phyloP scores from a whole-genome alignment of 2,329 filamentous ascomycete genomes.

The Bipolaris zeicola region DNA sequence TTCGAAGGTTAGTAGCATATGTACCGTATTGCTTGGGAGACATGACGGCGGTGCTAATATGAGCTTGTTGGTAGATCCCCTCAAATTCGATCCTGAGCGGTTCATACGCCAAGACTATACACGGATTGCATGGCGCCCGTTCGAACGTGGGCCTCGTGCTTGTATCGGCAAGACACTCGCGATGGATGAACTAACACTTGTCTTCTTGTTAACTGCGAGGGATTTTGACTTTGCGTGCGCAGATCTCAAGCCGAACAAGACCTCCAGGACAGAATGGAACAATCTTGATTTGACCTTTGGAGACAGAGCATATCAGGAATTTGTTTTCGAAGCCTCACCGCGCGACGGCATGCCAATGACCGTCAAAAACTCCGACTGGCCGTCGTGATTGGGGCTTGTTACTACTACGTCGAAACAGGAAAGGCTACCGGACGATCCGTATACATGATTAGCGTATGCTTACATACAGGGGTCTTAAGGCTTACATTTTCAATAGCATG shows the following conservation, averaged over 20 bases:
- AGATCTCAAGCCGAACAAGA: slow-evolving; percentile 35
- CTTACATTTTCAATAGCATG: neutral
- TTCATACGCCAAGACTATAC: slow-evolving; percentile 49
- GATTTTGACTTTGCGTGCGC: slow-evolving; percentile 56
- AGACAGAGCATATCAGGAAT: slow-evolving; percentile 41
- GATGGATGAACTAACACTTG: slow-evolving; percentile 58
- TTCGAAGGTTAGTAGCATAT: slow-evolving; percentile 27
- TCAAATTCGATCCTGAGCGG: slow-evolving; percentile 42
- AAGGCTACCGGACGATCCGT: neutral
- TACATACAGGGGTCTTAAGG: neutral
- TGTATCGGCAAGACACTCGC: slow-evolving; percentile 65
- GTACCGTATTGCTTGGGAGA: neutral
- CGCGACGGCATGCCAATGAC: slow-evolving; percentile 42
- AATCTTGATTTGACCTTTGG: slow-evolving; percentile 38
- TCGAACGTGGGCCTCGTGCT: slow-evolving; percentile 60
- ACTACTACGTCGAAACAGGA: neutral
- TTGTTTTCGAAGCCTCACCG: slow-evolving; percentile 39
- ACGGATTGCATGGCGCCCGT: slow-evolving; percentile 60
- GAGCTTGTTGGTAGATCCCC: slow-evolving; percentile 5
- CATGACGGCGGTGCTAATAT: neutral
- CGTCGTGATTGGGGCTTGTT: slow-evolving; percentile 2
- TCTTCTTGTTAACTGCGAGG: slow-evolving; percentile 57
- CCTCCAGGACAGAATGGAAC: slow-evolving; percentile 30
- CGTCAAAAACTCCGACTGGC: slow-evolving; percentile 28
- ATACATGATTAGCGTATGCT: neutral